These are phyloP conservation scores for Gracilariopsis chorda DNA, from an alignment of 23 red algal genomes.

Conservation along the genomic window DNA sequence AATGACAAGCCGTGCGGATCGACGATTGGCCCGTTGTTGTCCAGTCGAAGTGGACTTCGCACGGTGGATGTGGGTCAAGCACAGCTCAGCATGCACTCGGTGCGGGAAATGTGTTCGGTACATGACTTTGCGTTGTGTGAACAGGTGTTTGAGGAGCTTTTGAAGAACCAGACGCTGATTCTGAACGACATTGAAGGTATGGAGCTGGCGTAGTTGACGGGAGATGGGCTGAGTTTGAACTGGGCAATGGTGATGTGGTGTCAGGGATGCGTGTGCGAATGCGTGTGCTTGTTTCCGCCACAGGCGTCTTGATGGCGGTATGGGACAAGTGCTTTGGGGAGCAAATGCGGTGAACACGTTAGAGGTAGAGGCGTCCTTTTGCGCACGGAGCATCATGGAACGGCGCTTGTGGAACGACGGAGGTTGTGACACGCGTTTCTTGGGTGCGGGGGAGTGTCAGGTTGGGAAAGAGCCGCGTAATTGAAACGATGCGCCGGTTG, in stretches of 20 bases:
- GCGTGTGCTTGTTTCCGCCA: background rate
- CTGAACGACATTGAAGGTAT: background rate
- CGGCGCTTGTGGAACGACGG: too few relatives aligned
- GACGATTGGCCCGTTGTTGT: constrained; percentile 83
- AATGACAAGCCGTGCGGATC: constrained; percentile 89
- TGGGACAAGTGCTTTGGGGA: too few relatives aligned
- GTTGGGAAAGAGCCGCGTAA: too few relatives aligned
- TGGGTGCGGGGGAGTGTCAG: too few relatives aligned
- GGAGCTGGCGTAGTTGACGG: background rate
- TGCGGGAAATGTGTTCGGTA: constrained; percentile 70
- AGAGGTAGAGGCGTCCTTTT: too few relatives aligned
- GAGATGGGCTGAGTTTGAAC: background rate
- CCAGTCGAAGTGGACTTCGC: constrained; percentile 60
- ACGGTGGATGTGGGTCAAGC: constrained; percentile 90
- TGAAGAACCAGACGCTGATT: constrained; percentile 28
- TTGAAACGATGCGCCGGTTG: too few relatives aligned
- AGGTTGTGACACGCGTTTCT: too few relatives aligned
- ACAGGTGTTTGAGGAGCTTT: constrained; percentile 24
- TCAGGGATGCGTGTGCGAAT: background rate
- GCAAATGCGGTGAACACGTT: too few relatives aligned
- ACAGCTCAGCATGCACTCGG: constrained; percentile 85
- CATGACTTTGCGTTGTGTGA: constrained; percentile 20
- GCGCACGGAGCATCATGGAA: too few relatives aligned
- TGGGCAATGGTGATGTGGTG: background rate
- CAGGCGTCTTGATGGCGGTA: too few relatives aligned